Conservation (phyloP, 257 asterid species). For the Hygrophila difformis region DNA sequence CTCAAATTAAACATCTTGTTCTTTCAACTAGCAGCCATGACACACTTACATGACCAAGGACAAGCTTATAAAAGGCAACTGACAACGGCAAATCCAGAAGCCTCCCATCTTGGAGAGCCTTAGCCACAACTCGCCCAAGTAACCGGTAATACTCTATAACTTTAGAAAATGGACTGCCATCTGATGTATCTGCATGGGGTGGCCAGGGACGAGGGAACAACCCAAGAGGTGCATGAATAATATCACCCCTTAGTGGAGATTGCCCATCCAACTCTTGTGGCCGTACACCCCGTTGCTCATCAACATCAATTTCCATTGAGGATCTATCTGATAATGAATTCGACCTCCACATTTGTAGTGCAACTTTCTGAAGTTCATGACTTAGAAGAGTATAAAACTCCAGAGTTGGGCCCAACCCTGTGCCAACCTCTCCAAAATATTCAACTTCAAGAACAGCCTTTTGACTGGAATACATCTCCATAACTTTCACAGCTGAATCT, state of each 20-base stretch:
- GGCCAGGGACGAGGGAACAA: slow-evolving; percentile 96
- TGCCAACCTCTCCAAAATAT: slow-evolving; percentile 99
- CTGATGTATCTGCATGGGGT: slow-evolving; percentile 50
- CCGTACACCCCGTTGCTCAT: too few species aligned
- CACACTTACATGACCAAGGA: slow-evolving; percentile 62
- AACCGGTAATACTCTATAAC: slow-evolving; percentile 64
- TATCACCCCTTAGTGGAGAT: slow-evolving; percentile 23
- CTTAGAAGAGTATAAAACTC: slow-evolving; percentile 94
- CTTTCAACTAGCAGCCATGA: not conserved
- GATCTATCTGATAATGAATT: slow-evolving; percentile 29
- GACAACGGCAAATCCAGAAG: slow-evolving; percentile 92
- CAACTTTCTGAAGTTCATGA: slow-evolving; percentile 85
- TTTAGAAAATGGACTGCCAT: slow-evolving; percentile 58
- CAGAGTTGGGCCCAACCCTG: slow-evolving; percentile 98
- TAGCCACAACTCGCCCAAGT: slow-evolving; percentile 94
- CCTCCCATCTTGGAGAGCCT: slow-evolving; percentile 98
- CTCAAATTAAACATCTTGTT: too few species aligned
- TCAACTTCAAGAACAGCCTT: slow-evolving; percentile 98
- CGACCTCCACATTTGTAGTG: slow-evolving; percentile 86
- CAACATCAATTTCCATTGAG: slow-evolving; percentile 50
- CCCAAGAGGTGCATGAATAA: slow-evolving; percentile 78
- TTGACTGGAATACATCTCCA: slow-evolving; percentile 98
- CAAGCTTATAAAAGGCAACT: slow-evolving; percentile 72
- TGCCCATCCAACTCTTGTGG: slow-evolving; percentile 20
- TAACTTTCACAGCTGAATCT: slow-evolving; percentile 94